These are phyloP conservation scores for Pleurotus citrinopileatus DNA, from an alignment of 768 basidiomycete species.

Conservation along the genomic window DNA sequence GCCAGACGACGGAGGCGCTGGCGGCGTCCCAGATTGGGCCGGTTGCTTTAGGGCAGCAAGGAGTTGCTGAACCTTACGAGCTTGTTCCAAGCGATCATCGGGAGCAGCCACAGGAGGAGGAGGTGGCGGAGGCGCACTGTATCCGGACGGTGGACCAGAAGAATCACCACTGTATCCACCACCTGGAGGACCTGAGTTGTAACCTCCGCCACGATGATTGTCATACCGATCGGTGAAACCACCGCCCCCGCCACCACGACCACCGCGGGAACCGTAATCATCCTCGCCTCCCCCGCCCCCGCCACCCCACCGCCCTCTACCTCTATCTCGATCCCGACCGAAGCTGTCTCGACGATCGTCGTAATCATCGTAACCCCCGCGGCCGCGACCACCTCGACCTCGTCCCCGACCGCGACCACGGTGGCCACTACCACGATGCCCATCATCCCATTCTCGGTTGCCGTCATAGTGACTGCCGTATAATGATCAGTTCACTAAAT, in stretches of 20 bases:
- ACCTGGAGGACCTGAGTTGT: conserved; percentile 18
- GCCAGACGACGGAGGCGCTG: conserved; percentile 31
- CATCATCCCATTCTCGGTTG: conserved; percentile 50
- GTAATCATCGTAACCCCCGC: conserved; percentile 37
- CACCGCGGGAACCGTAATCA: conserved; percentile 33
- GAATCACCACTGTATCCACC: conserved; percentile 25
- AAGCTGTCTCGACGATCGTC: conserved; percentile 47
- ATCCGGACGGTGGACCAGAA: conserved; percentile 16
- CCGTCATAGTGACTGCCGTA: conserved; percentile 32
- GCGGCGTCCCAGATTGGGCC: conserved; percentile 32
- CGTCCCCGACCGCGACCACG: conserved; percentile 37
- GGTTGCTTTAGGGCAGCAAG: conserved; percentile 81
- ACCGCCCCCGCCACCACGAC: conserved; percentile 19
- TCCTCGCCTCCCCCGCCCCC: conserved; percentile 38
- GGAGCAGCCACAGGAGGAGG: conserved; percentile 25
- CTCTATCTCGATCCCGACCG: conserved; percentile 45
- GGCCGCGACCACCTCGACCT: conserved; percentile 39
- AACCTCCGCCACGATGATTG: conserved; percentile 33
- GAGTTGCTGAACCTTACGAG: conserved; percentile 80
- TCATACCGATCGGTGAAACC: conserved; percentile 43
- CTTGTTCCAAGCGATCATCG: conserved; percentile 87
- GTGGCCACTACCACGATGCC: conserved; percentile 40
- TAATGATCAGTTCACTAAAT: conserved; percentile 5
- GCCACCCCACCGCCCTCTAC: conserved; percentile 31
- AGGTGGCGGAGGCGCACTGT: conserved; percentile 24